Conservation (phyloP, 1,284 basidiomycete genomes). For the Puccinia novopanici region DNA sequence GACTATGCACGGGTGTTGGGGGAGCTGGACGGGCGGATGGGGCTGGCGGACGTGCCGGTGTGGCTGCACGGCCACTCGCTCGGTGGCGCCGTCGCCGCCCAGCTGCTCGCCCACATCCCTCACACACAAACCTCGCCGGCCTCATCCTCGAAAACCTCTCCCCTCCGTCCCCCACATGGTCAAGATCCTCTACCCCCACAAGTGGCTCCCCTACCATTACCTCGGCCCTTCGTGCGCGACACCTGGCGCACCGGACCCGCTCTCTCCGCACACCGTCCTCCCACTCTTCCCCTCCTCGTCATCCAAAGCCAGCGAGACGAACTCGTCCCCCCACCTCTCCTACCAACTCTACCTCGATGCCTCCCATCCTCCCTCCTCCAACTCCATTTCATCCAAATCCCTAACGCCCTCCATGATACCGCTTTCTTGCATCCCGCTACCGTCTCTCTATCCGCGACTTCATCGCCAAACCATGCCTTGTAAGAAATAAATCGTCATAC, state of each 20-base stretch:
- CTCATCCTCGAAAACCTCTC: constrained; percentile 36
- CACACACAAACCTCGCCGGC: neutral
- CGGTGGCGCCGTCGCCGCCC: constrained; percentile 15
- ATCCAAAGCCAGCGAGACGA: constrained; percentile 31
- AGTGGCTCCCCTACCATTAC: constrained; percentile 21
- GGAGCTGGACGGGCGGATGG: neutral
- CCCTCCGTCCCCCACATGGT: constrained; percentile 24
- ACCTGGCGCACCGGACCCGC: neutral
- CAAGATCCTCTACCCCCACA: constrained; percentile 23
- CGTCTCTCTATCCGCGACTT: constrained; percentile 16
- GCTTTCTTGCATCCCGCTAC: constrained; percentile 25
- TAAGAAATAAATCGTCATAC: neutral
- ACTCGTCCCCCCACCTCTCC: constrained; percentile 8
- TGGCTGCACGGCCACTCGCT: constrained; percentile 29
- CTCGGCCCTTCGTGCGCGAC: constrained; percentile 18
- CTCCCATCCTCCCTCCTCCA: neutral
- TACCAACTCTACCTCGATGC: neutral
- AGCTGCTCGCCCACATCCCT: neutral
- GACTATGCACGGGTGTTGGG: constrained; percentile 16
- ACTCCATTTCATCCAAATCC: neutral
- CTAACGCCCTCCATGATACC: constrained; percentile 28
- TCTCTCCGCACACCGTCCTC: neutral
- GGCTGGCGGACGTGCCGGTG: neutral
- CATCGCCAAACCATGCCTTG: constrained; percentile 1
- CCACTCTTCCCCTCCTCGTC: neutral